Percentiles rank a stretch among this genome's conserved stretches.
Evolutionary conservation across 1,139 yeast species (phyloP).

Genomic region (Yamadazyma pseudoaaseri): DNA sequence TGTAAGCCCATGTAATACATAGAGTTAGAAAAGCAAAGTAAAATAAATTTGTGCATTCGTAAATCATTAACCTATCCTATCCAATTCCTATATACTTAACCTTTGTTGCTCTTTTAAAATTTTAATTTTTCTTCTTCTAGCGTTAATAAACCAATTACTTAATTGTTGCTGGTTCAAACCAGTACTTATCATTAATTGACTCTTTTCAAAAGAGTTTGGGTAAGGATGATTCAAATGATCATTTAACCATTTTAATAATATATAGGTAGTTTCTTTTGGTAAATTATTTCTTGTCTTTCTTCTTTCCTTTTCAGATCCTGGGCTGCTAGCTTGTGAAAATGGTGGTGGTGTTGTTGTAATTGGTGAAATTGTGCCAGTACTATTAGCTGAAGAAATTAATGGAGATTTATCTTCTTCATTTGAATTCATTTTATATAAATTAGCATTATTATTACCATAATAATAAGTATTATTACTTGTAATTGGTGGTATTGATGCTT

Average conservation of each 20-base stretch:
- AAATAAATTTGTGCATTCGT: too few relatives aligned
- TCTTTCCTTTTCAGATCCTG: slow-evolving; percentile 13
- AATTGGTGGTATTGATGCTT: not conserved
- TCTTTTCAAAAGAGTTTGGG: slow-evolving; percentile 88
- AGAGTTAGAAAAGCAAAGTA: too few relatives aligned
- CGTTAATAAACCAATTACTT: slow-evolving; percentile 96
- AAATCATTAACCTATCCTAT: not conserved
- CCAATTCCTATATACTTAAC: slow-evolving; percentile 5
- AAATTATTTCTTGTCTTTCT: slow-evolving; percentile 69
- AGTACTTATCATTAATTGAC: slow-evolving; percentile 73
- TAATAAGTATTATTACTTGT: not conserved
- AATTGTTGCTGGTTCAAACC: slow-evolving; percentile 90
- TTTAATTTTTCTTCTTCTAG: slow-evolving; percentile 79
- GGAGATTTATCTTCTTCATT: slow-evolving; percentile 2
- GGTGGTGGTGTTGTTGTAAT: not conserved
- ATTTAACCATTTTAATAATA: slow-evolving; percentile 79
- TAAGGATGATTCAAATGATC: slow-evolving; percentile 89
- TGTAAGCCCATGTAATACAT: too few relatives aligned
- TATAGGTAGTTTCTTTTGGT: slow-evolving; percentile 85
- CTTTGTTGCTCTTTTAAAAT: slow-evolving; percentile 41
- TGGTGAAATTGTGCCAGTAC: not conserved
- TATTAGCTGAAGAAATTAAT: not conserved
- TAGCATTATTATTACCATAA: not conserved
- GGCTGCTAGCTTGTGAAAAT: slow-evolving; percentile 4
- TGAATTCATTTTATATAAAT: slow-evolving; percentile 2